Percentiles rank a stretch among this genome's conserved stretches.
Conservation (phyloP, 75 land plant genomes). For the Sequoiadendron giganteum region DNA sequence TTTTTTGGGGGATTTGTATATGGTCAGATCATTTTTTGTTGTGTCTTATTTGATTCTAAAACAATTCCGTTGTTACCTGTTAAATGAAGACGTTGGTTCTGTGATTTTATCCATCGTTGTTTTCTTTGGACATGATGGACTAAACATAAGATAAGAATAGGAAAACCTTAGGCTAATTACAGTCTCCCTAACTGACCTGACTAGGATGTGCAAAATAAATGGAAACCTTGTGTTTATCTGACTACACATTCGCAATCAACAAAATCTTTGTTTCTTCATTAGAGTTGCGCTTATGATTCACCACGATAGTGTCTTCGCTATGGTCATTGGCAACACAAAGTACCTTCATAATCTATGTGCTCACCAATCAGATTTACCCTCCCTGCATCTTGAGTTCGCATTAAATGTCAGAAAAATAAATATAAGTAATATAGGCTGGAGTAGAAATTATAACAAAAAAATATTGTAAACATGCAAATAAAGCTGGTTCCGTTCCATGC, state of each 20-base stretch:
- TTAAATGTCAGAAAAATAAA: not conserved
- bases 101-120: too few species aligned
- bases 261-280: constrained; percentile 43
- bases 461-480: not conserved
- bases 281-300: constrained; percentile 48
- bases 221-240: constrained; percentile 58
- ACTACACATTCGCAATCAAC: constrained; percentile 71
- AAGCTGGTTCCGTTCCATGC: too few species aligned
- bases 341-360: constrained; percentile 99
- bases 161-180: too few species aligned
- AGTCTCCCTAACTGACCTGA: constrained; percentile 63
- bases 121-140: too few species aligned
- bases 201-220: constrained; percentile 80
- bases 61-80: too few species aligned
- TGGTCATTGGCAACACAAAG: constrained; percentile 96
- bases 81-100: too few species aligned
- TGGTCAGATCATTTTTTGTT: too few species aligned
- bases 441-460: not conserved
- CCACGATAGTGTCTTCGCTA: constrained; percentile 91
- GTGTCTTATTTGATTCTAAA: too few species aligned
- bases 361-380: constrained; percentile 98
- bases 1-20: too few species aligned
- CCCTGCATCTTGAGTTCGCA: constrained; percentile 39
- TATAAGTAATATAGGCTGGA: not conserved
- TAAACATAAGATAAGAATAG: too few species aligned